Percentiles rank a stretch among this genome's conserved stretches.
Evolutionary conservation across 78 protist species (phyloP).

Genomic region (Dictyostelium purpureum): DNA sequence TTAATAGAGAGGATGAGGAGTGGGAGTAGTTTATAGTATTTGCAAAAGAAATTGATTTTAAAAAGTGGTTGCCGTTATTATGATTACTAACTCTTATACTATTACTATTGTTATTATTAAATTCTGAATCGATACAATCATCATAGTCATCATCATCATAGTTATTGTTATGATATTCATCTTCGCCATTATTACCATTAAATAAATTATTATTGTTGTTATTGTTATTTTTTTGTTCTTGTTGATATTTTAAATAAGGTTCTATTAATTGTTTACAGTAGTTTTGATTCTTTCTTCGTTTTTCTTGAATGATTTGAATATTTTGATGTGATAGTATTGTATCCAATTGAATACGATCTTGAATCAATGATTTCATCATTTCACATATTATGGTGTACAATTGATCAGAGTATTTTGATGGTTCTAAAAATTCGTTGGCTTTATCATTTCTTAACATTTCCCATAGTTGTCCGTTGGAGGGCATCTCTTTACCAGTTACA

Average conservation of each 20-base stretch:
- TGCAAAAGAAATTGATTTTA: too few relatives aligned
- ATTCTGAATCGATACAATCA: too few relatives aligned
- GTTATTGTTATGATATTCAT: too few relatives aligned
- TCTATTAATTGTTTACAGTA: not conserved
- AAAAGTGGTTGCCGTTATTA: too few relatives aligned
- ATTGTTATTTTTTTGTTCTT: not conserved
- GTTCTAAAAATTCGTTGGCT: constrained; percentile 30
- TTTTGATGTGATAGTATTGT: not conserved
- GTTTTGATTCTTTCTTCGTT: constrained; percentile 5
- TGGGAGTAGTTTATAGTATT: not conserved
- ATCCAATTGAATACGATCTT: constrained; percentile 11
- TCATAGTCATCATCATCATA: too few relatives aligned
- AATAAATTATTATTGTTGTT: too few relatives aligned
- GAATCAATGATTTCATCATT: constrained; percentile 49
- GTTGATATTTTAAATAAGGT: not conserved
- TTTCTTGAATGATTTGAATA: constrained; percentile 11
- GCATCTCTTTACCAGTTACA: constrained; percentile 81
- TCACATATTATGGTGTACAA: constrained; percentile 4
- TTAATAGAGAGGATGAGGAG: not conserved
- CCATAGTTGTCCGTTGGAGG: constrained; percentile 85
- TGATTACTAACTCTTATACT: too few relatives aligned
- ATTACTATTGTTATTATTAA: too few relatives aligned
- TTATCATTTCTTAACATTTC: constrained; percentile 19
- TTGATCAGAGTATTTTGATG: constrained; percentile 21
- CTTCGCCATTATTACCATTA: too few relatives aligned